Evolutionary conservation across 2,329 filamentous ascomycete species (phyloP), one percentile per base, ranked within the genome.

Genomic region (Pseudopyricularia javanii): DNA sequence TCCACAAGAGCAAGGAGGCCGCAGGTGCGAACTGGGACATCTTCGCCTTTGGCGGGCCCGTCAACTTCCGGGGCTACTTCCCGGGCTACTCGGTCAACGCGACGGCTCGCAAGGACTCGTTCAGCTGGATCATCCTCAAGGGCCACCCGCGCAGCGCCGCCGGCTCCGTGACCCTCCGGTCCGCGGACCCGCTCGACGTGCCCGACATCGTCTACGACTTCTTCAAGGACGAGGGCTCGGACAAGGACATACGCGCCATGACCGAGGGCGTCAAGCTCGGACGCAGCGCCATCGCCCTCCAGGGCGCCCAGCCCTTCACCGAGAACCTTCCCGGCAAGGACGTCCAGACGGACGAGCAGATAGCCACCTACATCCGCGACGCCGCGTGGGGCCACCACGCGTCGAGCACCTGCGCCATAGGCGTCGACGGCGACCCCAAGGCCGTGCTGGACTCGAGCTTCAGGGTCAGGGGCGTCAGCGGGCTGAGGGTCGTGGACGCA

Each of bases 141-240:
- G 74, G 76, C 2, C 76, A 80, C 60, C 71, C 78, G 0, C 74
- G 76, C 56, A 83, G 82, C 24, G 68, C 69, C 37, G 70, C 70
- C 5, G 82, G 82, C 15, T 77, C 73, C 1, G 79, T 85, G 5
- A 70, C 63, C 3, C 71, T 85, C 4, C 66, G 67, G 11, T 83
- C 79, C 0, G 65, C 73, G 0, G 74, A 84, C 62, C 81, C 80
- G 1, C 73, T 74, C 14, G 80, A 84, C 55, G 68, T 72, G 22
- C 81, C 81, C 0, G 65, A 75, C 24, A 83, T 84, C 59, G 71
- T 74, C 56, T 59, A 82, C 68, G 78, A 80, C 63, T 83, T 75
- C 64, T 83, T 79, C 66, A n/a, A n/a, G n/a, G 71, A 74, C 48
- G 68, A 55, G 35, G 59, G 56, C 49, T 51, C 50, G 52, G 48